Evolutionary conservation across 331 rosid genomes (phyloP), one percentile per base, ranked within the genome.

Genomic region (Quercus phellos): DNA sequence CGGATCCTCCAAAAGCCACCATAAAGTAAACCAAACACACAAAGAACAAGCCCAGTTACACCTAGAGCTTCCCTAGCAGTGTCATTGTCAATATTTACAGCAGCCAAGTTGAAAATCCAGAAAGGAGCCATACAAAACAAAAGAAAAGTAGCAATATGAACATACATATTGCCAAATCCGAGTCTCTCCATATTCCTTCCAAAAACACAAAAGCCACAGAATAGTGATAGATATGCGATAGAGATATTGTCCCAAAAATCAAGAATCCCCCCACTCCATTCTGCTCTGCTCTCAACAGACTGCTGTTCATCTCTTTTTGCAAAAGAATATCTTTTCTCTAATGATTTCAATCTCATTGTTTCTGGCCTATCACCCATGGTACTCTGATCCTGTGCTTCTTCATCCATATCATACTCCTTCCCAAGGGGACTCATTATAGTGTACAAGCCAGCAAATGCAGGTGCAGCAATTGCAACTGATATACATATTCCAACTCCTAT

Each of bases 1-100:
- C 78, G 94, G 60, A 92, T 94, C 90, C 99, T 91, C 99, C 99
- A 94, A 86, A 94, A 94, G 50, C 98, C 99, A 64, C 99, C 99
- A 19, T 94, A 94, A 4, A 94, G 89, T 77, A 94, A 90, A 78
- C 99, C 99, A 61, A 93, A 89, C 7, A 84, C 61, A 79, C 98
- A 92, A 22, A 94, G 97, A 78, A 94, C 21, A 27, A 94, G 73
- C 53, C 98, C 99, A 59, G 82, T 73, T 68, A 83, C 90, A 27
- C 54, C 84, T 68, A 92, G 81, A 74, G 82, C 85, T 70, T 77
- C 88, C 74, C 98, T 84, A 46, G 86, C 91, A 51, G 55, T 16
- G 6, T 90, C 98, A 38, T 91, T 84, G 67, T 92, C 93, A 50
- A 94, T 86, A 80, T 92, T 94, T 76, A 88, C 99, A 0, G 99